These are phyloP conservation scores for Teratosphaeria pseudoeucalypti DNA, from an alignment of 2,329 filamentous ascomycete species.

Conservation along the genomic window DNA sequence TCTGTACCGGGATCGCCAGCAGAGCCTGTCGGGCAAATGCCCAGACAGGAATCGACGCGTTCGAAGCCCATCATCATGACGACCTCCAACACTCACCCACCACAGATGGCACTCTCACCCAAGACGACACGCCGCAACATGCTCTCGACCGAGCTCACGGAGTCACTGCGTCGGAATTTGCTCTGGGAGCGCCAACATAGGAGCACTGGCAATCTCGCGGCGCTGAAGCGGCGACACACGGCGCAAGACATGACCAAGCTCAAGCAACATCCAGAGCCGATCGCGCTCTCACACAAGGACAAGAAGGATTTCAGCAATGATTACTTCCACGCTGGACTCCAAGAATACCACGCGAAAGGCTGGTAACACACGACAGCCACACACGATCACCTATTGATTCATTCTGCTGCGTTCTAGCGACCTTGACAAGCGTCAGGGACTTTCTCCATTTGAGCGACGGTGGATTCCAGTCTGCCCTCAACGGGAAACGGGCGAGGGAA, in stretches of 20 bases:
- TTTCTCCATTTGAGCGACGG: background rate
- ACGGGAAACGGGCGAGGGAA: background rate
- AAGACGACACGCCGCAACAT: slow-evolving; percentile 89
- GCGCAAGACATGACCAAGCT: slow-evolving; percentile 85
- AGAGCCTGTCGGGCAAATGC: slow-evolving; percentile 2
- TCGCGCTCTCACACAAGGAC: slow-evolving; percentile 29
- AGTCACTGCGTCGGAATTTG: slow-evolving; percentile 81
- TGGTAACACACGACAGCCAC: slow-evolving; percentile 47
- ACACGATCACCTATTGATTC: slow-evolving; percentile 5
- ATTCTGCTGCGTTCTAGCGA: slow-evolving; percentile 21
- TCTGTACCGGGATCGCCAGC: slow-evolving; percentile 49
- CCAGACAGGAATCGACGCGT: slow-evolving; percentile 22
- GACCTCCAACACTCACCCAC: slow-evolving; percentile 57
- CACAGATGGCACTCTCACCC: slow-evolving; percentile 62
- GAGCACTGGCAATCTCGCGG: slow-evolving; percentile 76
- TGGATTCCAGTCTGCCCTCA: background rate
- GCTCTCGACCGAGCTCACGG: slow-evolving; percentile 87
- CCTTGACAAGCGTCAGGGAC: slow-evolving; percentile 1
- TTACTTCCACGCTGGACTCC: slow-evolving; percentile 73
- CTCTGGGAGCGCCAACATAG: slow-evolving; percentile 95
- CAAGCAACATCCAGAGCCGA: slow-evolving; percentile 63
- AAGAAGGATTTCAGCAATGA: slow-evolving; percentile 64
- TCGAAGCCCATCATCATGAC: slow-evolving; percentile 68
- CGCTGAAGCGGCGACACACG: slow-evolving; percentile 81
- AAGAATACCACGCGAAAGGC: slow-evolving; percentile 74